Evolutionary conservation across 805 yeast genomes (phyloP), one percentile per base, ranked within the genome.

Genomic region (Kodamaea kakaduensis): DNA sequence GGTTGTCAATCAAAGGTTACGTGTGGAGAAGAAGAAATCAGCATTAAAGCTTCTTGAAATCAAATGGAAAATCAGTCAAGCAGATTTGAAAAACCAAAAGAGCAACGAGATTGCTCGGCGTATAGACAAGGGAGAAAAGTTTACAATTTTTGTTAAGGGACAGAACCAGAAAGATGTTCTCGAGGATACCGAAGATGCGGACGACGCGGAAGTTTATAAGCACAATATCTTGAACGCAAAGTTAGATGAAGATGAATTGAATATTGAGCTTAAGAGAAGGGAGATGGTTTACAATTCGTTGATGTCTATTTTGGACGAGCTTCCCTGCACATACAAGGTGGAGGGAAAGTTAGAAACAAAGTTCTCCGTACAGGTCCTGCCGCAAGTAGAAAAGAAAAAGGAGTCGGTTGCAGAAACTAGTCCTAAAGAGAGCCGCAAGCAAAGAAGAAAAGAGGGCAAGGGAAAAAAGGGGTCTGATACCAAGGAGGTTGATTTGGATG

Each of bases 51-150:
- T 67, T 20, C 55, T 78, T 21, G 68, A 69, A 27, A 51, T 78
- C 3, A 67, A 77, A 8, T 78, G 83, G 83, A 68, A 71, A 31
- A 77, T 77, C 14, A 68, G 71, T n/a, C 52, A 58, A 21, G 67
- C 69, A 26, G 84, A 78, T 52, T 56, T 78, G 38, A 51, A 48
- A 17, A 67, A 69, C 24, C 84, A 78, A 41, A 78, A 78, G 48
- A 57, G 59, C 9, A 62, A 64, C 36, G 84, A 78, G 45, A 70
- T 78, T 12, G 47, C 56, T 25, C 50, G 56, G 2, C 67, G 73
- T 13, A 43, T 75, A 39, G 56, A 59, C 23, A 73, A 67, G 38
- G 77, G 74, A 12, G 69, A 60, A 31, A 56, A 48, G 31, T 61
- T 64, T 33, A 45, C 54, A 8, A 47, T 59, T 15, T 48, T 46